These are phyloP conservation scores for Aspergillaceae sp. DNA, from an alignment of 2,329 filamentous ascomycete species.

Conservation along the genomic window DNA sequence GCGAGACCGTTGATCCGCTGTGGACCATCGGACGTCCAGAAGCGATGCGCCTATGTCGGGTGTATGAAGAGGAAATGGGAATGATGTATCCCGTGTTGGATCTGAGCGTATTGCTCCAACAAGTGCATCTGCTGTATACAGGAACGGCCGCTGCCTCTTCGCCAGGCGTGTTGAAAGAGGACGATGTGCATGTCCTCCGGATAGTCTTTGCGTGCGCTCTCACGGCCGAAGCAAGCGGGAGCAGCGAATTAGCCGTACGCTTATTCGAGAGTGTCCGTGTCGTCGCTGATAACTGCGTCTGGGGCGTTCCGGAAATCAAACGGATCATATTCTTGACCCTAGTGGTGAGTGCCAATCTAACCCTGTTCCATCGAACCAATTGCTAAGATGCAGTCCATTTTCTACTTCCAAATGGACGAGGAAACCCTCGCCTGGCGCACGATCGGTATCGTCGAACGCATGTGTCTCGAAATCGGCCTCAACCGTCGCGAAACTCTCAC, in stretches of 20 bases:
- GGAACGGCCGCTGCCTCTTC: slow-evolving; percentile 17
- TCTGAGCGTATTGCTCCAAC: slow-evolving; percentile 57
- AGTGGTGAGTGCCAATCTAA: slow-evolving; percentile 17
- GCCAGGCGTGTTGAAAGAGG: slow-evolving; percentile 40
- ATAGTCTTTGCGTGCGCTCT: slow-evolving; percentile 71
- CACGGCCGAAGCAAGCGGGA: slow-evolving; percentile 67
- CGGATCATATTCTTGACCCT: slow-evolving; percentile 51
- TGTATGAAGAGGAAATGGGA: slow-evolving; percentile 82
- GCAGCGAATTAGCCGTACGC: slow-evolving; percentile 62
- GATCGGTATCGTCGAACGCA: slow-evolving; percentile 73
- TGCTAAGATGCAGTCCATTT: slow-evolving; percentile 48
- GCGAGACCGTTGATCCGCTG: slow-evolving; percentile 54
- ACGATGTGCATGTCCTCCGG: slow-evolving; percentile 64
- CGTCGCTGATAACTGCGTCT: slow-evolving; percentile 55
- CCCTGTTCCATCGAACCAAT: not conserved
- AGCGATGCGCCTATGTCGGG: slow-evolving; percentile 64
- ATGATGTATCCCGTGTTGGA: slow-evolving; percentile 82
- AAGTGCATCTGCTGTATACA: slow-evolving; percentile 53
- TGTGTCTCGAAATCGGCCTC: slow-evolving; percentile 73
- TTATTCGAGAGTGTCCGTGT: slow-evolving; percentile 70
- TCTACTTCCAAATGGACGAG: slow-evolving; percentile 77
- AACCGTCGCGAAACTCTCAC: slow-evolving; percentile 67
- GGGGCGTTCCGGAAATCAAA: slow-evolving; percentile 51
- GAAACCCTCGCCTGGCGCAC: slow-evolving; percentile 80
- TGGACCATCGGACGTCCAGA: slow-evolving; percentile 68